Conservation (phyloP, 345 rosid genomes). For the Rhodomyrtus tomentosa region DNA sequence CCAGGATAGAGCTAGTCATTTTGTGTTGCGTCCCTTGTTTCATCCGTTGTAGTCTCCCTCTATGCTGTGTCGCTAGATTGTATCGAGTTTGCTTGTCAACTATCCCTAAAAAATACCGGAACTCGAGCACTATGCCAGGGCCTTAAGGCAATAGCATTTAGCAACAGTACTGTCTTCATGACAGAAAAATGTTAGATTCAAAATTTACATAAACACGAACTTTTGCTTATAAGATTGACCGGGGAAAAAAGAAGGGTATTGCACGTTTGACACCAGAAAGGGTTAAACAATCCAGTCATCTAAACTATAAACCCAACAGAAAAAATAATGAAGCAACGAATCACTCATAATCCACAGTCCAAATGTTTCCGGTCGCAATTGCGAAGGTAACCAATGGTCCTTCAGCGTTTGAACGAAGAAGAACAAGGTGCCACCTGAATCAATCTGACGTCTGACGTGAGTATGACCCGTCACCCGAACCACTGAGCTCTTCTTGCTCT, state of each 20-base stretch:
- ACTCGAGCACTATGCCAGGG: neutral
- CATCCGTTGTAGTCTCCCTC: neutral
- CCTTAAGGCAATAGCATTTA: neutral
- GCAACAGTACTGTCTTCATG: neutral
- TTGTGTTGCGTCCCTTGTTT: neutral
- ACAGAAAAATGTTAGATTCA: neutral
- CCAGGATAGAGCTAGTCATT: neutral
- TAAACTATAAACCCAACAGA: neutral
- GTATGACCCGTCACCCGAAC: neutral
- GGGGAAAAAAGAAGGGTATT: neutral
- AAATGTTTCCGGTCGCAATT: neutral
- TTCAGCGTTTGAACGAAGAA: neutral
- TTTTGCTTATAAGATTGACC: neutral
- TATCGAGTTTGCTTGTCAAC: neutral
- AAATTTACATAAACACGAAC: neutral
- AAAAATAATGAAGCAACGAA: neutral
- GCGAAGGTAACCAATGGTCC: neutral
- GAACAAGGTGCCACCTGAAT: neutral
- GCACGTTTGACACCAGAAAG: neutral
- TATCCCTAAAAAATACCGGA: neutral
- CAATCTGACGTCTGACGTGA: neutral
- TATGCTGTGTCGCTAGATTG: neutral
- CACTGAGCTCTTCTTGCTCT: neutral
- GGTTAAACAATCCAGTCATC: neutral
- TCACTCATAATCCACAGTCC: neutral